Evolutionary conservation across 2,329 filamentous ascomycete species (phyloP).

Genomic region (Colletotrichum sp.): DNA sequence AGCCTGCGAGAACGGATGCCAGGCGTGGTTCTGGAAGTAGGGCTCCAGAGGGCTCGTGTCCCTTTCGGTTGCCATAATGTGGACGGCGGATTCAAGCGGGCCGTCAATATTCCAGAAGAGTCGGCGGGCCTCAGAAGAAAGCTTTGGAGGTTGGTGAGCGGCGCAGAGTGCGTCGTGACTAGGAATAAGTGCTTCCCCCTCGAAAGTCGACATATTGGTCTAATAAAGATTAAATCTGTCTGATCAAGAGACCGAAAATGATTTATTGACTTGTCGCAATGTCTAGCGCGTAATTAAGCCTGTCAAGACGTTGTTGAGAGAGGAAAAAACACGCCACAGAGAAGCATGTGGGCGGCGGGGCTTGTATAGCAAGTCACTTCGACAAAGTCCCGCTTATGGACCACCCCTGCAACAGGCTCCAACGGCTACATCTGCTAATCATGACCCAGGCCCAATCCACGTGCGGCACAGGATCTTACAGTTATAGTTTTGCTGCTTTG

Average conservation of each 20-base stretch:
- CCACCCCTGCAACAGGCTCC: too few relatives aligned
- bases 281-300: too few relatives aligned
- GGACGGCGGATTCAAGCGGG: not conserved
- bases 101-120: not conserved
- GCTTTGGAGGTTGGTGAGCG: not conserved
- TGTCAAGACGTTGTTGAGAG: too few relatives aligned
- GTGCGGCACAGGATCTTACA: too few relatives aligned
- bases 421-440: too few relatives aligned
- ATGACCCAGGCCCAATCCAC: too few relatives aligned
- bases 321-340: too few relatives aligned
- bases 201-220: not conserved
- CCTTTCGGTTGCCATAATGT: not conserved
- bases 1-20: not conserved
- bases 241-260: not conserved
- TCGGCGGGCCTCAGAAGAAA: not conserved
- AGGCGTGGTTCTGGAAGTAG: not conserved
- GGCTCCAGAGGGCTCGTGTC: not conserved
- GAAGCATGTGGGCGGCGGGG: too few relatives aligned
- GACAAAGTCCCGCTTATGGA: too few relatives aligned
- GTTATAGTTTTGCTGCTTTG: too few relatives aligned
- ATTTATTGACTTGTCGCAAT: too few relatives aligned
- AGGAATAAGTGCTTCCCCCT: not conserved
- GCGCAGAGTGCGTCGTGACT: not conserved
- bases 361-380: too few relatives aligned
- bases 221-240: not conserved